Conservation (phyloP, 352 stramenopile species). For the Pythium brassicae region DNA sequence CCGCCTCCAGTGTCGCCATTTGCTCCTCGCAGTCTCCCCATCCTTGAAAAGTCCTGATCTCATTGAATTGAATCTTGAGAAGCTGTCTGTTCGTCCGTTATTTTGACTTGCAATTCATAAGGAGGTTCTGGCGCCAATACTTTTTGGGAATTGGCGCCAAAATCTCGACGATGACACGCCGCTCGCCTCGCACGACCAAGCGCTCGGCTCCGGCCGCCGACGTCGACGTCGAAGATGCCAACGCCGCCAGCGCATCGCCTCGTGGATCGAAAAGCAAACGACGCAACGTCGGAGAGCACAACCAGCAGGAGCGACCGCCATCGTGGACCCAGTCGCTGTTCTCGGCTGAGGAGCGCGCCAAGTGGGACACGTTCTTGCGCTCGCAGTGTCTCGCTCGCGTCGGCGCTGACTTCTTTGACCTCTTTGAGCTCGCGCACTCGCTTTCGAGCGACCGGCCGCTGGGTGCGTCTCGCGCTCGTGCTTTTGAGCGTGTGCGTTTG, state of each 20-base stretch:
- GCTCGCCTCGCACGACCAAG: constrained; percentile 1
- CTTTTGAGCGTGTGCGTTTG: too few species aligned
- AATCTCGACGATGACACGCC: neutral
- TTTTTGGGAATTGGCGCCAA: neutral
- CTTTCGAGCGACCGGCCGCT: constrained; percentile 25
- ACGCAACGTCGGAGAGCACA: neutral
- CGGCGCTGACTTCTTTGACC: constrained; percentile 34
- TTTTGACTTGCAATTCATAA: neutral
- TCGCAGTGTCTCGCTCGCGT: constrained; percentile 28
- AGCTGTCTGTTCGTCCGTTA: too few species aligned
- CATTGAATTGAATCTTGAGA: too few species aligned
- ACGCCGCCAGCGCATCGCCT: neutral
- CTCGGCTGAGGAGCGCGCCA: constrained; percentile 13
- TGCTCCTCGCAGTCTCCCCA: neutral
- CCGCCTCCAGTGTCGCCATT: neutral
- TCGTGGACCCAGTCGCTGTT: constrained; percentile 4
- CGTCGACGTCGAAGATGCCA: neutral
- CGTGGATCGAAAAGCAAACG: neutral
- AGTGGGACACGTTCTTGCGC: constrained; percentile 38
- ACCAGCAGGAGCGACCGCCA: neutral
- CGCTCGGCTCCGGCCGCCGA: neutral
- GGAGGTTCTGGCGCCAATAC: neutral
- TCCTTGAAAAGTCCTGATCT: neutral
- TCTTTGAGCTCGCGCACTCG: constrained; percentile 37
- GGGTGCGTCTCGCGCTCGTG: constrained; percentile 16